These are phyloP conservation scores for Phycomyces nitens DNA, from an alignment of 192 early-diverging fungal genomes.

Conservation along the genomic window DNA sequence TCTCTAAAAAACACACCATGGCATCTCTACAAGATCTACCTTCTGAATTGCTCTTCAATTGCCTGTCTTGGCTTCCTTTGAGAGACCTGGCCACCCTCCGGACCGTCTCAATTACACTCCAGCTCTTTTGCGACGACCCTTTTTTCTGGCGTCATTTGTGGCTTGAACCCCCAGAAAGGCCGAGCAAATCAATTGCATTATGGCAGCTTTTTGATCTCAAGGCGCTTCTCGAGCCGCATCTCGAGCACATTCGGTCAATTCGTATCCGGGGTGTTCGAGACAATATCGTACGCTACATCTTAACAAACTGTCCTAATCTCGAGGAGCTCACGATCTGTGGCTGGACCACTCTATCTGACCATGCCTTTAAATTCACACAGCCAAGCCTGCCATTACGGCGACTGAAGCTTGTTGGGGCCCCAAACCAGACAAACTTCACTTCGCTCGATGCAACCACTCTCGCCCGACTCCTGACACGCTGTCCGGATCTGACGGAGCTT, in stretches of 20 bases:
- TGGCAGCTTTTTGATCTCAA: background rate
- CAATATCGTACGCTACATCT: slow-evolving; percentile 8
- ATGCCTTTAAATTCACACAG: background rate
- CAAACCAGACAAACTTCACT: slow-evolving; percentile 1
- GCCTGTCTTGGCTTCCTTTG: slow-evolving; percentile 2
- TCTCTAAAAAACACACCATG: background rate
- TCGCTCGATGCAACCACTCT: slow-evolving; percentile 5
- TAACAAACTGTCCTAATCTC: slow-evolving; percentile 7
- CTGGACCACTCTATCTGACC: slow-evolving; percentile 19
- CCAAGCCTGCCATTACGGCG: background rate
- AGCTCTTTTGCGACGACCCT: slow-evolving; percentile 8
- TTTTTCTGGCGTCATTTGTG: background rate
- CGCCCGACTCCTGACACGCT: slow-evolving; percentile 3
- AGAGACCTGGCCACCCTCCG: slow-evolving; percentile 7
- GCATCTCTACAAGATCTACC: slow-evolving; percentile 5
- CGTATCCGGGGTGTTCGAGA: slow-evolving; percentile 10
- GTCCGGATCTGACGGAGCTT: slow-evolving; percentile 1
- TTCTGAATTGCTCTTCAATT: slow-evolving; percentile 9
- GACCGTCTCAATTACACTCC: slow-evolving; percentile 2
- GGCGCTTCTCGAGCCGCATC: background rate
- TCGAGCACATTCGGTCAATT: background rate
- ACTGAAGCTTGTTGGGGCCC: background rate
- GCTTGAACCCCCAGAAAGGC: background rate
- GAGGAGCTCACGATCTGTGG: slow-evolving; percentile 7
- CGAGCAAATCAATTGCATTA: background rate